phyloP scores from a whole-genome alignment of 768 basidiomycete genomes.

The Rossbeevera mucosa region DNA sequence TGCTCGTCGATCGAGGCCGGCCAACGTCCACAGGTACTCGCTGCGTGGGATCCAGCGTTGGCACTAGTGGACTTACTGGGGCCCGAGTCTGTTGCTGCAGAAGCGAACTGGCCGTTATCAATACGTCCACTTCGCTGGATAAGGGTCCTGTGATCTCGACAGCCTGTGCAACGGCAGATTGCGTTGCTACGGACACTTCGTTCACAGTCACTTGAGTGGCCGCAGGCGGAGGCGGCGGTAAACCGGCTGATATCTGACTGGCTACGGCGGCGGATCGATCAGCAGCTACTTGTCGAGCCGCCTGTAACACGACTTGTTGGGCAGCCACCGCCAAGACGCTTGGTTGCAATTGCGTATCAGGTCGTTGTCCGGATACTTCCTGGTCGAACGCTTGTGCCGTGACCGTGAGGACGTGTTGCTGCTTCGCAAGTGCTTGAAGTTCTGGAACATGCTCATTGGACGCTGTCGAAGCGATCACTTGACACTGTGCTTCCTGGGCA shows the following conservation, averaged over 20 bases:
- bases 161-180: constrained; percentile 78
- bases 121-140: constrained; percentile 76
- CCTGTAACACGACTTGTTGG: constrained; percentile 77
- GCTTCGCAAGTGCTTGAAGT: constrained; percentile 69
- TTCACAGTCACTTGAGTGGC: constrained; percentile 47
- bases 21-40: constrained; percentile 26
- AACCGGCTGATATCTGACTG: constrained; percentile 37
- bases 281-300: constrained; percentile 56
- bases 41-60: constrained; percentile 25
- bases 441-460: constrained; percentile 45
- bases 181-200: constrained; percentile 57
- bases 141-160: constrained; percentile 69
- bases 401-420: constrained; percentile 71
- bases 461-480: constrained; percentile 50
- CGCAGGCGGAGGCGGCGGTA: constrained; percentile 30
- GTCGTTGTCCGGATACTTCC: constrained; percentile 53
- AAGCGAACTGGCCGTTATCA: constrained; percentile 61
- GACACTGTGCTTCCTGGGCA: constrained; percentile 67
- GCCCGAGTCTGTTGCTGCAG: constrained; percentile 41
- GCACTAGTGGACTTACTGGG: constrained; percentile 24
- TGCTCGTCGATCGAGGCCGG: constrained; percentile 36
- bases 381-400: constrained; percentile 74
- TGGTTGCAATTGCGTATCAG: constrained; percentile 43
- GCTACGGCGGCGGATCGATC: constrained; percentile 45
- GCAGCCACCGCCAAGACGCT: constrained; percentile 68